phyloP scores from a whole-genome alignment of 805 yeast genomes.

The Candida oleophila region DNA sequence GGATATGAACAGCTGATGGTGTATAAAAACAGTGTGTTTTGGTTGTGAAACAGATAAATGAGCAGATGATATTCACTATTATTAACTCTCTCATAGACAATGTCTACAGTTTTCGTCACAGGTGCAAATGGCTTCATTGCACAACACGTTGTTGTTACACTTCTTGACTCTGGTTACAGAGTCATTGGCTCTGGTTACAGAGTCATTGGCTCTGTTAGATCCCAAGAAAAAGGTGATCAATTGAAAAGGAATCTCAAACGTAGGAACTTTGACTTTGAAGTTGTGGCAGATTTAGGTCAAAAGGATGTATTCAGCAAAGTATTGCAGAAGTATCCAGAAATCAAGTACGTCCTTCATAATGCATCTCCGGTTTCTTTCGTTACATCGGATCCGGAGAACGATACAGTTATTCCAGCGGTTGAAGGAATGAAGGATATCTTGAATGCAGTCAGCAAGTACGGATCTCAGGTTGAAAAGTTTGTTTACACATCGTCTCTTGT shows the following conservation, averaged over 20 bases:
- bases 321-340: conserved; percentile 47
- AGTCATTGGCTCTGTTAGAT: conserved; percentile 28
- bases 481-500: conserved; percentile 56
- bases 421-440: conserved; percentile 54
- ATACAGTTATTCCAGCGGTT: conserved; percentile 55
- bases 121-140: conserved; percentile 59
- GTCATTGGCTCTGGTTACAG: conserved; percentile 11
- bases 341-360: conserved; percentile 54
- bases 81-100: no score
- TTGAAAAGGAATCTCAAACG: conserved; percentile 27
- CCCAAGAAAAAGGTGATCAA: conserved; percentile 37
- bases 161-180: conserved; percentile 28
- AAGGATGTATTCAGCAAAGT: conserved; percentile 45
- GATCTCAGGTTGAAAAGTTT: conserved; percentile 40
- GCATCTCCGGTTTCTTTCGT: conserved; percentile 58
- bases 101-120: conserved; percentile 40
- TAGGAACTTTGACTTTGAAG: conserved; percentile 37
- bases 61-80: no score
- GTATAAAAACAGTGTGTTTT: no score
- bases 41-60: no score
- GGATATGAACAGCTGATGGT: no score
- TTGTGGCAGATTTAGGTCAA: conserved; percentile 47
- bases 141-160: conserved; percentile 42
- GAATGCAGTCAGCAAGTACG: conserved; percentile 43
- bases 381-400: conserved; percentile 45